Evolutionary conservation across 208 protist genomes (phyloP), one percentile per base, ranked within the genome.

Genomic region (Blechomonas ayalai): DNA sequence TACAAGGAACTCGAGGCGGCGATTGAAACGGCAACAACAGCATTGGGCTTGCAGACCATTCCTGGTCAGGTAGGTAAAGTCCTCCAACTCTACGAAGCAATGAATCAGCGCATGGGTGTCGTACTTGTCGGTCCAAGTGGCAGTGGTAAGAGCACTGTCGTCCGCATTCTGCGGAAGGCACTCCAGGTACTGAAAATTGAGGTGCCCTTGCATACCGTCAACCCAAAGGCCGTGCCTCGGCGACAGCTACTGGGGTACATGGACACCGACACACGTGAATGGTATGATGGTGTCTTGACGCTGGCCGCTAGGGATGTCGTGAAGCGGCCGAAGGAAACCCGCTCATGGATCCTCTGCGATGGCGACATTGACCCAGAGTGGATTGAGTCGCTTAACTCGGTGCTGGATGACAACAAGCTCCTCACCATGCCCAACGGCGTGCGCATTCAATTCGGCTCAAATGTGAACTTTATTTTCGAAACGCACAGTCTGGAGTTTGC

Each of bases 351-450:
- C 31, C 49, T 95, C 20, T 97, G 96, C 46, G 97, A 99, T 57
- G 97, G 97, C 28, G 96, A 97, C 55, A 97, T 99, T 54, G 96
- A 98, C 76, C 91, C 96, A 6, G 92, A 98, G 53, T 98, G 96
- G 97, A 97, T 99, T 41, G 97, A 99, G 73, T 98, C 97, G 29
- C 77, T 99, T 25, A 99, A 99, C 80, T 98, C 97, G 22, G 97
- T 99, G 13, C 70, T 99, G 19, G 97, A 99, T 62, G 97, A 99
- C 66, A 99, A 99, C 83, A 97, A 97, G 52, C 77, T 97, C 29
- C 75, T 98, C 16, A 99, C 97, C 24, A 90, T 99, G 58, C 95
- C 97, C 5, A 98, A 98, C 57, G 95, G 95, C 41, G 97, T 98
- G 23, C 87, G 97, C 38, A 93, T 98, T 25, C 94, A 97, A 50